Evolutionary conservation across 306 rosid genomes (phyloP).

Genomic region (Ziziphus jujuba): DNA sequence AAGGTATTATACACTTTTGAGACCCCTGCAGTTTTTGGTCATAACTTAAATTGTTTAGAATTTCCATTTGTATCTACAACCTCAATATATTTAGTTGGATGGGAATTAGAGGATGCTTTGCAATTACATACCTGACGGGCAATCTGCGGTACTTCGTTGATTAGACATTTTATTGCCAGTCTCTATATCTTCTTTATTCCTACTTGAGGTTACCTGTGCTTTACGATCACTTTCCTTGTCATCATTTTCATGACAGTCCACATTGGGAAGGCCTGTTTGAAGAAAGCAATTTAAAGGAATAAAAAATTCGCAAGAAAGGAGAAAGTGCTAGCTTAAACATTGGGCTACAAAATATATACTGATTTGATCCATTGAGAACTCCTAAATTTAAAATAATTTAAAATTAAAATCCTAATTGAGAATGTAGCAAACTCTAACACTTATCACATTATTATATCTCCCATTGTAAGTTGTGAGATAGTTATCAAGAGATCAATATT

Average conservation of each 20-base stretch:
- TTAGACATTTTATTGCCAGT: neutral
- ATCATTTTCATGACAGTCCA: neutral
- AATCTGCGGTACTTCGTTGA: neutral
- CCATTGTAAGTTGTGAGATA: no score
- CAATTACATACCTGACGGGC: neutral
- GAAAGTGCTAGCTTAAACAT: neutral
- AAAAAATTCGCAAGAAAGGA: neutral
- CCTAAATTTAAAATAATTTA: no score
- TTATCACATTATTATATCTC: no score
- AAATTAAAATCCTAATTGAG: no score
- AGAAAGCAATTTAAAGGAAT: neutral
- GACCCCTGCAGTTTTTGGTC: conserved; percentile 18
- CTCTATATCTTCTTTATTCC: neutral
- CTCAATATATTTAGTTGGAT: no score
- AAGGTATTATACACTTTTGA: neutral
- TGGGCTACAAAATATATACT: no score
- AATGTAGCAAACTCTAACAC: no score
- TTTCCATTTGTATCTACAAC: no score
- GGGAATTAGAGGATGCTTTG: no score
- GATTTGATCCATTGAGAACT: no score
- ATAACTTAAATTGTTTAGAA: neutral
- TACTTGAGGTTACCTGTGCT: neutral
- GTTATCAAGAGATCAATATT: no score
- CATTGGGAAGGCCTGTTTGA: conserved; percentile 9
- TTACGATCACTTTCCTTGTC: neutral